Evolutionary conservation across 305 asterid species (phyloP), one percentile per base, ranked within the genome.

Genomic region (Plantago lanceolata): DNA sequence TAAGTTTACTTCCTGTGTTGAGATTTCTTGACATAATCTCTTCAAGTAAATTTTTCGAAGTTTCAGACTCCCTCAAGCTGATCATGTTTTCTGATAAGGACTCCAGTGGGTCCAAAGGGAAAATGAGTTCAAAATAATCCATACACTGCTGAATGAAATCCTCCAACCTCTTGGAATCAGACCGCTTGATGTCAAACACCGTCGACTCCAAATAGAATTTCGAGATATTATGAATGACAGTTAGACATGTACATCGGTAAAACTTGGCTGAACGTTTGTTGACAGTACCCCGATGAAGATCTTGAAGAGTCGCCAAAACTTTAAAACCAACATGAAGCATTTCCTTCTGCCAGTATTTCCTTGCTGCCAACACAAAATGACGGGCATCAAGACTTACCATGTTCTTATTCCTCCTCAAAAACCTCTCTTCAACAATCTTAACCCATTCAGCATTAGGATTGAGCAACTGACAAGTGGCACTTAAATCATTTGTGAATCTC

Each of bases 361-460:
- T 73, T 64, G 81, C 86, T 18, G 86, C 88, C 3, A 65, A 58
- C 13, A 73, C 75, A 52, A 81, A 75, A 71, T 70, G 72, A 50
- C 69, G 66, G 20, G 75, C 74, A 57, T 81, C 90, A 52, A 78
- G 48, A 19, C 55, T 57, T 6, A 33, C 67, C 28, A 69, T 16
- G 8, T 79, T 75, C 59, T 68, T 24, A 21, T 64, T 57, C 64
- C 16, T 45, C 48, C 59, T 33, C n/a, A 76, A 9, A 51, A 70
- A 79, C 48, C 61, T 63, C 63, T 55, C 26, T 35, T 69, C 72
- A 35, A 74, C 70, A 57, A 63, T 69, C 48, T 40, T 65, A 9
- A 71, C 81, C 95, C 95, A 88, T 9, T 76, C 67, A 28, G 90
- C 84, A 15, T 72, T 72, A 6, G 85, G 85, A 15, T 70, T 83